Conservation (phyloP, 495 filamentous ascomycete species). For the Aspergillus bertholletiae region DNA sequence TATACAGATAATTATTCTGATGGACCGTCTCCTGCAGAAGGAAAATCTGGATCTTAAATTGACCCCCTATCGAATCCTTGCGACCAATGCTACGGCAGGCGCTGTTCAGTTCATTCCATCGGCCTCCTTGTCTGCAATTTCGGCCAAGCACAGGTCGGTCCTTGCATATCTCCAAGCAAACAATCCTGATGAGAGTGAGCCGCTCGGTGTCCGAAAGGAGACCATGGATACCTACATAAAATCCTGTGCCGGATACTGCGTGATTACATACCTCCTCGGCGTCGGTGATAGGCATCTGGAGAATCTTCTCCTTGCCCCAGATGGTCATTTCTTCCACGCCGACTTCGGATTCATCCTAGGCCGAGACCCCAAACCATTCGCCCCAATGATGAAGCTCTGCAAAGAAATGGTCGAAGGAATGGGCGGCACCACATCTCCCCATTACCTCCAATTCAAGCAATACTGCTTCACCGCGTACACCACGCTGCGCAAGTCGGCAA, state of each 20-base stretch:
- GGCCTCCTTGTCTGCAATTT: slow-evolving; percentile 72
- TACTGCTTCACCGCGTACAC: slow-evolving; percentile 96
- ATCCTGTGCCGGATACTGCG: slow-evolving; percentile 95
- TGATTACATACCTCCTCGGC: slow-evolving; percentile 98
- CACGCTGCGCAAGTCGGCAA: slow-evolving; percentile 81
- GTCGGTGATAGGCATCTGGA: slow-evolving; percentile 96
- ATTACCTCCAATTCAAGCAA: slow-evolving; percentile 84
- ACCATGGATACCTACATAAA: slow-evolving; percentile 95
- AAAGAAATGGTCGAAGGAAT: slow-evolving; percentile 99
- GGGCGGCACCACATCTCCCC: slow-evolving; percentile 74
- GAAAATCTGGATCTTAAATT: slow-evolving; percentile 97
- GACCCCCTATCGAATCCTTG: slow-evolving; percentile 92
- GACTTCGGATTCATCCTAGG: slow-evolving; percentile 98
- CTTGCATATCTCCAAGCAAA: slow-evolving; percentile 85
- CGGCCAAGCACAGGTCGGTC: slow-evolving; percentile 77
- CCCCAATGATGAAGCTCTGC: slow-evolving; percentile 92
- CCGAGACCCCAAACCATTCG: slow-evolving; percentile 95
- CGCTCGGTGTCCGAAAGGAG: slow-evolving; percentile 84
- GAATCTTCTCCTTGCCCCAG: slow-evolving; percentile 86
- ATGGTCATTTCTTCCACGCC: slow-evolving; percentile 94
- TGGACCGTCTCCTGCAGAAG: slow-evolving; percentile 94
- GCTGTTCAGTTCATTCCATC: slow-evolving; percentile 91
- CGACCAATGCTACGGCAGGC: slow-evolving; percentile 83
- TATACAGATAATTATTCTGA: slow-evolving; percentile 96
- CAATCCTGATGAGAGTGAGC: slow-evolving; percentile 81